Evolutionary conservation across 768 basidiomycete genomes (phyloP).

Genomic region (Kwoniella dejecticola): DNA sequence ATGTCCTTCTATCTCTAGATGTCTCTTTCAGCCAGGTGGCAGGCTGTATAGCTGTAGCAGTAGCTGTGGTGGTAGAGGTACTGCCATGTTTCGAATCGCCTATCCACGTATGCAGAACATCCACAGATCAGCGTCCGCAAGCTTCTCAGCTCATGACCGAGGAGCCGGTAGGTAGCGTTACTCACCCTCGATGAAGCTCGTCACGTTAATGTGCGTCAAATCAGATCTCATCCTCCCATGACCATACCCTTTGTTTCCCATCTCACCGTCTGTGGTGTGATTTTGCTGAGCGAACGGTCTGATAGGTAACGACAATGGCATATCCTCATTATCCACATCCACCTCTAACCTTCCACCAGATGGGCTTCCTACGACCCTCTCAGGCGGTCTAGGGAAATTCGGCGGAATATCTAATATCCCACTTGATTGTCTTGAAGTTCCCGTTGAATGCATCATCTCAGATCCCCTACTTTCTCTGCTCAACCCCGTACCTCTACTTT

Average conservation of each 20-base stretch:
- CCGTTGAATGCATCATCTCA: background rate
- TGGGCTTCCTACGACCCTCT: background rate
- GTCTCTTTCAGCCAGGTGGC: background rate
- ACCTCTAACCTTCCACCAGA: background rate
- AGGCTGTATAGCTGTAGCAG: too few relatives aligned
- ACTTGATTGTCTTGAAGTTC: background rate
- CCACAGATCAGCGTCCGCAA: too few relatives aligned
- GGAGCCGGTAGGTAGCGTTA: background rate
- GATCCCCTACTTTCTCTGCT: too few relatives aligned
- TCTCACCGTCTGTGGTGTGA: too few relatives aligned
- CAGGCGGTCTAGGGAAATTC: slow-evolving; percentile 7
- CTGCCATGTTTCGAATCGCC: background rate
- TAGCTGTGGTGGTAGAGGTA: background rate
- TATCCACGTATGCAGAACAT: too few relatives aligned
- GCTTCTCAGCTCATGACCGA: too few relatives aligned
- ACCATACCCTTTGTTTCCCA: background rate
- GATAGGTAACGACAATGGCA: background rate
- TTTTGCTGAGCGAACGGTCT: background rate
- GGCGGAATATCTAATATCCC: background rate
- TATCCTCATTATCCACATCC: background rate
- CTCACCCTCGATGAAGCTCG: slow-evolving; percentile 5
- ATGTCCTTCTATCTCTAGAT: background rate
- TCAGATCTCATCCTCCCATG: slow-evolving; percentile 6
- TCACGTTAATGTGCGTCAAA: slow-evolving; percentile 2
- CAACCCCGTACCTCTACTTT: too few relatives aligned